A percentile compares a stretch with the other conserved stretches of the same genome.
Evolutionary conservation across 495 filamentous ascomycete species (phyloP).

Genomic region (Sabuloglossum arenarium): DNA sequence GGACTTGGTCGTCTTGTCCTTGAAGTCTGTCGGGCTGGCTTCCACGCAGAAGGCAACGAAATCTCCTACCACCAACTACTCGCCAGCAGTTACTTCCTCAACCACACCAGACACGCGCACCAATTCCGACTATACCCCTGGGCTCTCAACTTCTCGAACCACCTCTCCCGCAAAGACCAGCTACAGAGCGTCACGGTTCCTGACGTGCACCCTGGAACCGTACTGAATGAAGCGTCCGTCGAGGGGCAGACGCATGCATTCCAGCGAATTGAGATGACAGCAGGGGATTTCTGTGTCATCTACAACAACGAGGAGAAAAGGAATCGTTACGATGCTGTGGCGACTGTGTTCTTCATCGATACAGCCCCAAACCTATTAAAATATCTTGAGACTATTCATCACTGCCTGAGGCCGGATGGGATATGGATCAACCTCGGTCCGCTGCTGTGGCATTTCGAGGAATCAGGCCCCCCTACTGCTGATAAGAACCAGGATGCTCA

Average conservation of each 20-base stretch:
- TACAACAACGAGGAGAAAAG: conserved; percentile 40
- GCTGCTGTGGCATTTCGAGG: conserved; percentile 68
- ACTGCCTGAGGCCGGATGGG: conserved; percentile 59
- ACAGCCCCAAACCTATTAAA: conserved; percentile 82
- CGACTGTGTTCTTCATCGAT: conserved; percentile 88
- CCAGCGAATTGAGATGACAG: conserved; percentile 66
- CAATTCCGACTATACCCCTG: conserved; percentile 50
- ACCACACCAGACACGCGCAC: conserved; percentile 32
- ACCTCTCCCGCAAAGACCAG: conserved; percentile 46
- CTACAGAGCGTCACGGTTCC: conserved; percentile 48
- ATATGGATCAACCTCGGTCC: conserved; percentile 82
- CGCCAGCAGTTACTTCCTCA: conserved; percentile 72
- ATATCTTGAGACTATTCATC: conserved; percentile 63
- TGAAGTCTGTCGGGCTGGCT: conserved; percentile 61
- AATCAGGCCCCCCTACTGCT: not conserved
- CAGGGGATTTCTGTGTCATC: conserved; percentile 61
- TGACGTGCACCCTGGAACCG: conserved; percentile 48
- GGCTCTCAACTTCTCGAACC: conserved; percentile 63
- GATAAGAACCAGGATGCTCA: not conserved
- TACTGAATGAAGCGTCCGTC: conserved; percentile 21
- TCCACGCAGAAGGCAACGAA: conserved; percentile 71
- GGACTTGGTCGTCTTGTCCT: conserved; percentile 75
- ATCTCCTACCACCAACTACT: conserved; percentile 86
- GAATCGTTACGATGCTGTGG: conserved; percentile 56
- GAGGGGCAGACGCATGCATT: conserved; percentile 12